These are phyloP conservation scores for Aspergillus amoenus DNA, from an alignment of 2,329 filamentous ascomycete genomes.

Conservation along the genomic window DNA sequence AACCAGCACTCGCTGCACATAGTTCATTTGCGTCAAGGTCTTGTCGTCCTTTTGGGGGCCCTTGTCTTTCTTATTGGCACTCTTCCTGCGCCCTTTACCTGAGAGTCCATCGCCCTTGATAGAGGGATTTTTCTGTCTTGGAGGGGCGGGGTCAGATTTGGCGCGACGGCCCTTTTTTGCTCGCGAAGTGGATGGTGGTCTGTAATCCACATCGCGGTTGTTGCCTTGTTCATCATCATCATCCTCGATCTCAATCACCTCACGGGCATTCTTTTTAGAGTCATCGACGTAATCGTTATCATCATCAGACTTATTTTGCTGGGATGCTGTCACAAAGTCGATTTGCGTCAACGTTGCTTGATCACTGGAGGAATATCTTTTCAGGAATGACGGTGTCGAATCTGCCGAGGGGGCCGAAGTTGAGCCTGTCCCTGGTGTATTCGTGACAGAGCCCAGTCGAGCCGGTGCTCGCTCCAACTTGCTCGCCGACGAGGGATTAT, in stretches of 20 bases:
- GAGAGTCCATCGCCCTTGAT: conserved; percentile 8
- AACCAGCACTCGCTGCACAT: conserved; percentile 37
- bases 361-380: conserved; percentile 21
- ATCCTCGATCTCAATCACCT: conserved; percentile 27
- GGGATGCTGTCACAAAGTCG: conserved; percentile 33
- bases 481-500: conserved; percentile 17
- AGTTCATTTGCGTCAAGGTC: conserved; percentile 45
- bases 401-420: conserved; percentile 11
- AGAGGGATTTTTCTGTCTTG: conserved; percentile 19
- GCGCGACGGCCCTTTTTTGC: conserved; percentile 10
- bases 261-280: conserved; percentile 3
- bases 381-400: conserved; percentile 20
- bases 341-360: conserved; percentile 46
- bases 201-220: conserved; percentile 24
- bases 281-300: conserved; percentile 31
- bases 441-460: conserved; percentile 4
- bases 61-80: conserved; percentile 22
- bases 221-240: conserved; percentile 25
- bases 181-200: conserved; percentile 12
- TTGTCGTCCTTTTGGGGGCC: conserved; percentile 30
- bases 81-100: conserved; percentile 23
- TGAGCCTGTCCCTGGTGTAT: conserved; percentile 6
- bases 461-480: conserved; percentile 17
- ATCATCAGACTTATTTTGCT: conserved; percentile 19
- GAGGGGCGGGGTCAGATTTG: conserved; percentile 12